Percentiles rank a stretch among this genome's conserved stretches.
Conservation (phyloP, 768 basidiomycete species). For the Phaeolepiota aurea region DNA sequence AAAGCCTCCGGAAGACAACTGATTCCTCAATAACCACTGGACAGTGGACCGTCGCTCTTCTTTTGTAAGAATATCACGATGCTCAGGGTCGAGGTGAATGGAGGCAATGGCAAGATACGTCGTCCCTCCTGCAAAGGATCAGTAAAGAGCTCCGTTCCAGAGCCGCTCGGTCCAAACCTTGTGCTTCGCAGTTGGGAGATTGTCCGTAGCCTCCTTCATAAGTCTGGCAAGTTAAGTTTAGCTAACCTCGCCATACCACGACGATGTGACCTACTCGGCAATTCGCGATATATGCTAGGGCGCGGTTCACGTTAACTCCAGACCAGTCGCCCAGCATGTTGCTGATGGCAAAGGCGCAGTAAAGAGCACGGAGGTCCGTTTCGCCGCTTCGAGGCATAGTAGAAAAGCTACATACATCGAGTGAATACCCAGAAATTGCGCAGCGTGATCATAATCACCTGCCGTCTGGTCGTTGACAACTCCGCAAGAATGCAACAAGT, state of each 20-base stretch:
- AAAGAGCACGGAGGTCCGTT: conserved; percentile 75
- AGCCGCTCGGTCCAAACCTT: conserved; percentile 40
- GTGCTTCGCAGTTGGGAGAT: conserved; percentile 71
- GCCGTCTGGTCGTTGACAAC: conserved; percentile 76
- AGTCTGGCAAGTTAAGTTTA: conserved; percentile 47
- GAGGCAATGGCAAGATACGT: conserved; percentile 89
- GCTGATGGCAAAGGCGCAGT: conserved; percentile 82
- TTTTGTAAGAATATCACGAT: conserved; percentile 19
- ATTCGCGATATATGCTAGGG: conserved; percentile 53
- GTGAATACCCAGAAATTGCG: neutral
- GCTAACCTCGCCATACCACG: conserved; percentile 3
- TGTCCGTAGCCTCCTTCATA: conserved; percentile 94
- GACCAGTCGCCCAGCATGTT: conserved; percentile 77
- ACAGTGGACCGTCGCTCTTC: conserved; percentile 46
- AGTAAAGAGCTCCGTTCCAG: neutral
- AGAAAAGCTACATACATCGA: conserved; percentile 45
- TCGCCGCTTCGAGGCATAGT: conserved; percentile 62
- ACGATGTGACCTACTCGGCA: conserved; percentile 53
- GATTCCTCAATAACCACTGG: conserved; percentile 74
- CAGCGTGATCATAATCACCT: conserved; percentile 42
- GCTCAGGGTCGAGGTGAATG: conserved; percentile 40
- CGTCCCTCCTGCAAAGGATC: conserved; percentile 59
- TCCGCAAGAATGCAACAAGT: conserved; percentile 54
- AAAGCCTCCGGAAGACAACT: conserved; percentile 69
- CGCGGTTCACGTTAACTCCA: conserved; percentile 52